Base-by-base conservation (phyloP, 345 rosid species). In the Aquilaria yunnanensis region DNA sequence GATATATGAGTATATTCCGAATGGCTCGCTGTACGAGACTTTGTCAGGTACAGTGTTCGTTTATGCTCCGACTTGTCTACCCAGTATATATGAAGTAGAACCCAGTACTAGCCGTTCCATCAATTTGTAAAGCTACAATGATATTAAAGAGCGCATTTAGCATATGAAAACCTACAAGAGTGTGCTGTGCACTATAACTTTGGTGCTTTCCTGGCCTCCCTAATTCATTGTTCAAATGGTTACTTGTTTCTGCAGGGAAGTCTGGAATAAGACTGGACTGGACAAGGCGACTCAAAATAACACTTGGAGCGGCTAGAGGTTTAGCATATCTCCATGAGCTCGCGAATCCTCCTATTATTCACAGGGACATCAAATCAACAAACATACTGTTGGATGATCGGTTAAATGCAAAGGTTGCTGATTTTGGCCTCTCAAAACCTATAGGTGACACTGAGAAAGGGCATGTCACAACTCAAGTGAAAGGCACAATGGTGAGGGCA, bases 291-390 rank as follows among this genome's bases (percentile, higher is more conserved):
- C 96, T 91, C 10, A 85, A 76, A 77, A 74, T 91, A 66, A 77
- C 90, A 47, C 83, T 85, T 66, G 98, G 89, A 45, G 75, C 98
- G 59, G 96, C 92, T 5, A 88, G 83, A 69, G 98, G 99, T 2
- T 60, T 91, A 30, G 82, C 91, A 33, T 95, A 89, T 81, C 82
- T 91, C 63, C 99, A 95, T 48, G 98, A 95, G 74, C 92, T 85
- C 52, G 99, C 96, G 30, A 74, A 87, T 70, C 99, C 97, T 72
- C 97, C 97, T 12, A 91, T 91, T 41, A 95, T 95, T 65, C 99
- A 95, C 34, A 80, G 96, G 74, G 99, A 95, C 78, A 68, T 95
- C 55, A 95, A 95, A 74, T 81, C 99, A 37, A 78, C 75, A 34
- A 95, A 95, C 73, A 85, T 95, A 60, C 60, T 95, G 68, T 74